phyloP scores from a whole-genome alignment of 768 basidiomycete species.

The Serpula lacrymans region DNA sequence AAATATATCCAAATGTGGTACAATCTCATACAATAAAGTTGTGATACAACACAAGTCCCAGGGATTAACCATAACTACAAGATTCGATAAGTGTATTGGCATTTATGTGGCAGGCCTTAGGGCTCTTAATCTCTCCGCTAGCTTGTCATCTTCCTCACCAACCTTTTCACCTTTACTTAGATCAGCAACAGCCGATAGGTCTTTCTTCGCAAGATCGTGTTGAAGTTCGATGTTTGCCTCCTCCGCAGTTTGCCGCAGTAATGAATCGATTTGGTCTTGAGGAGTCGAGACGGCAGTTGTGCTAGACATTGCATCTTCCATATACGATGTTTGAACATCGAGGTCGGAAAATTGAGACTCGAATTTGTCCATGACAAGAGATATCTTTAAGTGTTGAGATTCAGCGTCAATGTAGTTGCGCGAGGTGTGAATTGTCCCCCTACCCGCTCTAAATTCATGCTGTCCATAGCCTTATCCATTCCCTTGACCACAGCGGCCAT shows the following conservation, averaged over 20 bases:
- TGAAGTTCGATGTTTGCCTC: constrained; percentile 95
- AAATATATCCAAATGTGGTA: no score
- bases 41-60: no score
- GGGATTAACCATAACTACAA: neutral
- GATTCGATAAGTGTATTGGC: neutral
- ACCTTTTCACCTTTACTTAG: constrained; percentile 48
- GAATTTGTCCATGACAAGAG: constrained; percentile 98
- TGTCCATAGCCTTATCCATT: constrained; percentile 99
- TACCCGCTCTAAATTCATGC: constrained; percentile 97
- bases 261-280: constrained; percentile 92
- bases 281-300: constrained; percentile 93
- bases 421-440: constrained; percentile 19
- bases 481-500: constrained; percentile 96
- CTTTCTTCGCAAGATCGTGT: constrained; percentile 77
- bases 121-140: constrained; percentile 87
- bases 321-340: constrained; percentile 96
- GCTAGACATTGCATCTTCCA: constrained; percentile 95
- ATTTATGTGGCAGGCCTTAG: constrained; percentile 70
- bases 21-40: no score
- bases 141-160: constrained; percentile 73
- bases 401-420: neutral
- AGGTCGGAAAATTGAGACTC: constrained; percentile 94
- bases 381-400: constrained; percentile 60
- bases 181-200: constrained; percentile 57
- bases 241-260: constrained; percentile 93